Base-by-base conservation (phyloP, 805 yeast species). In the Wickerhamomyces strasburgensis region DNA sequence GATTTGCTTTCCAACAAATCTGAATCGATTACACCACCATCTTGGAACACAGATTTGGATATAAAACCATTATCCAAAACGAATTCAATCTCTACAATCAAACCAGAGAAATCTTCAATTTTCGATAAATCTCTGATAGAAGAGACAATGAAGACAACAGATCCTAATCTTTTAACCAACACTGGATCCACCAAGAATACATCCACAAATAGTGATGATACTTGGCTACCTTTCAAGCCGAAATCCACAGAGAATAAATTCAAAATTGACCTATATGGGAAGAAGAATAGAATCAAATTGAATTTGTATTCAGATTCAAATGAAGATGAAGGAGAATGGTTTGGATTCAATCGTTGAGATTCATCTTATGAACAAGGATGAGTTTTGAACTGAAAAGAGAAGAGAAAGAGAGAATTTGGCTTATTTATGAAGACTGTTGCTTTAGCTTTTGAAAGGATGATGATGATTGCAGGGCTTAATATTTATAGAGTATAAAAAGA, bases 231-330 rank as follows among this genome's bases (percentile, higher is more conserved):
- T 11, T 21, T 21, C 25, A 21, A 21, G 25, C 25, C 7, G 11
- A 21, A 21, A 7, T 11, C 25, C 9, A 11, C 14, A 2, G 33
- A 27, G 5, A 37, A 38, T 14, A 45, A 43, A 31, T 52, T 44
- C 39, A 54, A 47, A 42, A 53, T 54, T 34, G 56, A 54, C 18
- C 35, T 54, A 15, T 54, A 53, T 33, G 57, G 51, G 5, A 47
- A 49, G 34, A 51, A 48, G 39, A 53, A 54, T 30, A 47, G 46
- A 14, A 44, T 37, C 33, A 52, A 49, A 19, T 23, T 51, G 32
- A 46, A 39, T 24, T 25, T 52, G 7, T 54, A 54, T 31, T 49
- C 33, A 9, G 42, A 40, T 34, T 42, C 38, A 14, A 44, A 43
- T 11, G 49, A 44, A 10, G 42, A 42, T 3, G 35, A n/a, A 35